A percentile compares a stretch with the other conserved stretches of the same genome.
These are phyloP conservation scores for Ustilago esculenta DNA, from an alignment of 1,284 basidiomycete species.

Conservation along the genomic window DNA sequence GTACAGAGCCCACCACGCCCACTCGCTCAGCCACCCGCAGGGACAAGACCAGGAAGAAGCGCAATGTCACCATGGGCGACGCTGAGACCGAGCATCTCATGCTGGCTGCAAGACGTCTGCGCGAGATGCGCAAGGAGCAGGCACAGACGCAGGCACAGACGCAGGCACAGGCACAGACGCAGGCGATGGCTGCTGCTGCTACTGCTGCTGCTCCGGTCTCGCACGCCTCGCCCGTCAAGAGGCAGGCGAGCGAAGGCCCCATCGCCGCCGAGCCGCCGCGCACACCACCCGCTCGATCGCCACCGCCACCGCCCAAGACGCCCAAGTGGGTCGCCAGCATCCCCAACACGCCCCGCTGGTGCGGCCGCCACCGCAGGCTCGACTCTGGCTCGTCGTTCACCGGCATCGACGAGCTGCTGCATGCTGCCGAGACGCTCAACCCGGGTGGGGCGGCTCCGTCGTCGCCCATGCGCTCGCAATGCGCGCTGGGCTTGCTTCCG, in stretches of 20 bases:
- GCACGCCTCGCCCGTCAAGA: conserved; percentile 40
- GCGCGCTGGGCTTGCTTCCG: conserved; percentile 26
- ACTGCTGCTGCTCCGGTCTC: conserved; percentile 27
- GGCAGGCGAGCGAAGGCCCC: conserved; percentile 46
- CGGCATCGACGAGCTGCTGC: conserved; percentile 65
- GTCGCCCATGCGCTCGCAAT: conserved; percentile 28
- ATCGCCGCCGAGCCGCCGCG: conserved; percentile 31
- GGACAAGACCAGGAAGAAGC: conserved; percentile 46
- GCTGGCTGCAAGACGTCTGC: conserved; percentile 65
- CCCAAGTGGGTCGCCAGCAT: conserved; percentile 36
- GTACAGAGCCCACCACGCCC: conserved; percentile 42
- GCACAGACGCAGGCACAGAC: too few species aligned
- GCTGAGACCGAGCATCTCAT: conserved; percentile 69
- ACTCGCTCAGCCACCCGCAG: conserved; percentile 44
- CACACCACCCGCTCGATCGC: conserved; percentile 31
- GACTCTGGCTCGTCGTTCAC: conserved; percentile 51
- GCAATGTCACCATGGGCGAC: conserved; percentile 67
- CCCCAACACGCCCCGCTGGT: conserved; percentile 42
- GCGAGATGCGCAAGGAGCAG: conserved; percentile 52
- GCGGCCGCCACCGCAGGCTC: conserved; percentile 35
- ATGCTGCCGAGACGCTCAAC: conserved; percentile 64
- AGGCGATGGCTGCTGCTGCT: too few species aligned
- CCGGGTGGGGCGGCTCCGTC: conserved; percentile 46
- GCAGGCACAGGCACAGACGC: too few species aligned
- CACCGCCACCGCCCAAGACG: conserved; percentile 43